Percentiles rank a stretch among this genome's conserved stretches.
phyloP scores from a whole-genome alignment of 2,329 filamentous ascomycete species.

The Colletotrichum viniferum region DNA sequence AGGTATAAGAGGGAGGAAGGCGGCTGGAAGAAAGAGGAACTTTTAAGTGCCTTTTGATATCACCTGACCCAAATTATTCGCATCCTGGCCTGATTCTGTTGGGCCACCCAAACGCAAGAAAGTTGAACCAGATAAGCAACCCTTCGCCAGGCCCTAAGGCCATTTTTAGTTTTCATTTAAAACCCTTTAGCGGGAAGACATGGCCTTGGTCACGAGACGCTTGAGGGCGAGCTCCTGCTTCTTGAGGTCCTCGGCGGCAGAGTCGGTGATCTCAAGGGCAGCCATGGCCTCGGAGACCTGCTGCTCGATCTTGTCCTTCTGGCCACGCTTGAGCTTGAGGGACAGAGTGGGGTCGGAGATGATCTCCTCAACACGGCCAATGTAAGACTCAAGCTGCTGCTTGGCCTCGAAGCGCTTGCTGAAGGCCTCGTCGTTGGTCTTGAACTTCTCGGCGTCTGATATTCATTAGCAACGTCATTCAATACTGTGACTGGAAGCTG shows the following conservation, averaged over 20 bases:
- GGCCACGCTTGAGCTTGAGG: conserved; percentile 96
- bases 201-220: conserved; percentile 97
- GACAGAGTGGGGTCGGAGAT: conserved; percentile 95
- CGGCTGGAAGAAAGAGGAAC: conserved; percentile 22
- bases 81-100: conserved; percentile 21
- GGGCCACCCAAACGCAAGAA: conserved; percentile 22
- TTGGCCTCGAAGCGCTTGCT: conserved; percentile 99
- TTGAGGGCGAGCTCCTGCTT: conserved; percentile 99
- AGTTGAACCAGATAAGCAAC: conserved; percentile 18
- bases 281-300: conserved; percentile 97
- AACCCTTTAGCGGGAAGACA: conserved; percentile 79
- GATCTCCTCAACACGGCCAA: conserved; percentile 98
- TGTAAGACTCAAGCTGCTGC: conserved; percentile 99
- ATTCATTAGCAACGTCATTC: conserved; percentile 25
- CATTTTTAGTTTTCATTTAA: not conserved
- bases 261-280: conserved; percentile 94
- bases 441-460: conserved; percentile 94
- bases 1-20: conserved; percentile 19
- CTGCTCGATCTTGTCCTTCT: conserved; percentile 99
- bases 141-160: not conserved
- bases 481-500: not conserved
- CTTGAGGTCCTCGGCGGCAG: conserved; percentile 91
- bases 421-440: conserved; percentile 96
- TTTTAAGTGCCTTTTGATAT: conserved; percentile 24
- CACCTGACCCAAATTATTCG: conserved; percentile 24